Conservation (phyloP, 768 basidiomycete species). For the Phylloporus sp. region DNA sequence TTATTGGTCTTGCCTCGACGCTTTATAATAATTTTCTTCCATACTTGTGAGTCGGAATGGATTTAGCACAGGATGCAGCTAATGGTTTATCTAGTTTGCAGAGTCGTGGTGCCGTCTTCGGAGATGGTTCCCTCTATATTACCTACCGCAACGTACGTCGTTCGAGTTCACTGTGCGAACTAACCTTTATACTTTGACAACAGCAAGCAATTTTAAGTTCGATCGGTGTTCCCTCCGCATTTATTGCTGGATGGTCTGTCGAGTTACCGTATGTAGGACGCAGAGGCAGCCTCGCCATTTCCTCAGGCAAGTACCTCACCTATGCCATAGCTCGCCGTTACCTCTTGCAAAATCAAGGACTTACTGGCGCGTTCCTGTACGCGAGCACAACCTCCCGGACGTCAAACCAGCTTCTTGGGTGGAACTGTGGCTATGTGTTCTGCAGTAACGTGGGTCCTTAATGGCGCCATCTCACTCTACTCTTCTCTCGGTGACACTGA, state of each 20-base stretch:
- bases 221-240: constrained; percentile 66
- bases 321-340: constrained; percentile 24
- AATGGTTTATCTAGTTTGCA: constrained; percentile 40
- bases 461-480: no score
- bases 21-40: constrained; percentile 56
- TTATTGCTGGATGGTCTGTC: constrained; percentile 69
- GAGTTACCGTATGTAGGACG: constrained; percentile 62
- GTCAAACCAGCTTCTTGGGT: constrained; percentile 65
- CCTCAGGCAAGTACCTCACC: constrained; percentile 48
- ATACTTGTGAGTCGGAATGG: constrained; percentile 39
- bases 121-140: constrained; percentile 64
- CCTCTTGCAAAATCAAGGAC: constrained; percentile 45
- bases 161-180: no score
- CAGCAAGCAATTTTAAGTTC: constrained; percentile 70
- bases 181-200: constrained; percentile 19
- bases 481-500: background rate
- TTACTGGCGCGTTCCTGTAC: constrained; percentile 77
- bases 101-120: constrained; percentile 61
- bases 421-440: constrained; percentile 78
- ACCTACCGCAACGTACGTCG: constrained; percentile 65
- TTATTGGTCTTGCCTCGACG: constrained; percentile 76
- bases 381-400: constrained; percentile 58
- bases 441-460: constrained; percentile 47
- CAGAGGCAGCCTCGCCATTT: constrained; percentile 60
- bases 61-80: constrained; percentile 8